phyloP scores from a whole-genome alignment of 805 yeast species.

The Starmera pachycereana region DNA sequence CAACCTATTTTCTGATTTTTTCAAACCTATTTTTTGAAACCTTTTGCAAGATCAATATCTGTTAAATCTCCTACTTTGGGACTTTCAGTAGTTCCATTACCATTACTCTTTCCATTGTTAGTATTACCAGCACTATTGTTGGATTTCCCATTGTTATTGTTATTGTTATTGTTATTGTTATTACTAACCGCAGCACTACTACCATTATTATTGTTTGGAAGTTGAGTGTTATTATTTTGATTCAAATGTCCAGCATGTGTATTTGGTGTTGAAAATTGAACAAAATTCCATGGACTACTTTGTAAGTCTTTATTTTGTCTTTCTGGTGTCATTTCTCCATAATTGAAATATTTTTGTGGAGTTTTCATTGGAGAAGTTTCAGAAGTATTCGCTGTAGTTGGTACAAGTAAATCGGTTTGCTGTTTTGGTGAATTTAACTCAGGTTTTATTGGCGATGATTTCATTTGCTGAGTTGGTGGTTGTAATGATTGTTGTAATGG shows the following conservation, averaged over 20 bases:
- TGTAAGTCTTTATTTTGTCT: constrained; percentile 12
- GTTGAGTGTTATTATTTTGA: constrained; percentile 5
- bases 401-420: constrained; percentile 3
- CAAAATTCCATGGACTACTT: constrained; percentile 84
- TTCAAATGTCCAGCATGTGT: constrained; percentile 2
- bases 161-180: constrained; percentile 3
- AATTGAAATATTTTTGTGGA: constrained; percentile 5
- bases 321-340: constrained; percentile 39
- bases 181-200: constrained; percentile 14
- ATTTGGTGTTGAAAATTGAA: constrained; percentile 52
- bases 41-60: constrained; percentile 37
- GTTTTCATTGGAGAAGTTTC: constrained; percentile 8
- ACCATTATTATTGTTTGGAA: constrained; percentile 10
- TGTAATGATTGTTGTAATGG: neutral
- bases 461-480: neutral
- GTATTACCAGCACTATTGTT: neutral
- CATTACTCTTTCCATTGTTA: constrained; percentile 14
- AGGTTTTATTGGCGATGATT: constrained; percentile 10
- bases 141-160: constrained; percentile 1
- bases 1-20: neutral
- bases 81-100: constrained; percentile 10
- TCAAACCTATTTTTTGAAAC: constrained; percentile 24
- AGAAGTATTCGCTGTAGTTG: constrained; percentile 2
- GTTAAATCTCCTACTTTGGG: constrained; percentile 28
- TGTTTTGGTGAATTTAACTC: constrained; percentile 5